Evolutionary conservation across 345 rosid species (phyloP).

Genomic region (Erucastrum elatum): DNA sequence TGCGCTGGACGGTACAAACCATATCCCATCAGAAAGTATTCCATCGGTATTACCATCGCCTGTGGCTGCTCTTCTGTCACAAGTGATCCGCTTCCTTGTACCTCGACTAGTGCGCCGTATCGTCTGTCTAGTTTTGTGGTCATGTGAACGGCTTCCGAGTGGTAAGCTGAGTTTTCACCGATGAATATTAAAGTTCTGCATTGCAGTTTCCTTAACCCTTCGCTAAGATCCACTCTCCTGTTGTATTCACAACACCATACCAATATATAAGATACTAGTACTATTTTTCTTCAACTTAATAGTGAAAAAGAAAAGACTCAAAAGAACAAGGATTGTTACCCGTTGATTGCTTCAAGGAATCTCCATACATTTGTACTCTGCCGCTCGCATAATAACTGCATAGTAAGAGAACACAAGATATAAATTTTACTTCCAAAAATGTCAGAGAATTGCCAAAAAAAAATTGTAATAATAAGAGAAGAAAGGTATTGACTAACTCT

Average conservation of each 20-base stretch:
- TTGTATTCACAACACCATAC: not conserved
- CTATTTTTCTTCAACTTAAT: not conserved
- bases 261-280: not conserved
- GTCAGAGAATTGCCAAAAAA: not conserved
- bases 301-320: not conserved
- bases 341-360: constrained; percentile 81
- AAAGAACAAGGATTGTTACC: constrained; percentile 42
- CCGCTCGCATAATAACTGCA: constrained; percentile 79
- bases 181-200: constrained; percentile 90
- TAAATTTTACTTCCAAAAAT: constrained; percentile 10
- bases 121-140: constrained; percentile 77
- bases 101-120: constrained; percentile 90
- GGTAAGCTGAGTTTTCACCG: constrained; percentile 86
- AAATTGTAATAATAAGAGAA: not conserved
- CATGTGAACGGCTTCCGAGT: constrained; percentile 82
- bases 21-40: constrained; percentile 82
- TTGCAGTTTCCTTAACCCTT: constrained; percentile 64
- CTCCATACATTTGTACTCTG: constrained; percentile 78
- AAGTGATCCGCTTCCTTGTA: constrained; percentile 90
- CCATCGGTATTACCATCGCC: constrained; percentile 93
- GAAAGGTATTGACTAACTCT: constrained; percentile 50
- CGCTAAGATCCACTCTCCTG: constrained; percentile 88
- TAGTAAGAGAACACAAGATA: constrained; percentile 25
- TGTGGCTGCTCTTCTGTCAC: constrained; percentile 99
- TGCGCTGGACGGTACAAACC: constrained; percentile 71